Evolutionary conservation across 2,329 filamentous ascomycete genomes (phyloP), one percentile per base, ranked within the genome.

Genomic region (Colletotrichum musicola): DNA sequence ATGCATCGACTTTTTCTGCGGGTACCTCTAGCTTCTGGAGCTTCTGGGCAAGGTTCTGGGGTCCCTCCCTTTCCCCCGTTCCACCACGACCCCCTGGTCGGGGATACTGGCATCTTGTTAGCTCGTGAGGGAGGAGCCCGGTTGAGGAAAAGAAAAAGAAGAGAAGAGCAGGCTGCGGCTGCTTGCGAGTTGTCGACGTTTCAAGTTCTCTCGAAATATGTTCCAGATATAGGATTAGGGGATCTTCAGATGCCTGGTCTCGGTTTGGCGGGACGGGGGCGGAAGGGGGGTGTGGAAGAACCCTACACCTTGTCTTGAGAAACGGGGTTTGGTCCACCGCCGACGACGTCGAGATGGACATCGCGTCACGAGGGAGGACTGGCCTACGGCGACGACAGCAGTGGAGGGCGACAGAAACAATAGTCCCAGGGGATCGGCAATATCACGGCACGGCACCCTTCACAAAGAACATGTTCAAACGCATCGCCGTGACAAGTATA

Each of bases 171-270:
- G 30, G 30, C 30, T 35, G 30, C 30, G 7, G 27, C 30, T 35
- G 50, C 13, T 30, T 14, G 22, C 13, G 50, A 53, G 22, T 16
- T 25, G 50, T 65, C 44, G 44, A 40, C 62, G 65, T 68, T 68
- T 56, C 62, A 65, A 68, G 9, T 49, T 51, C 55, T 51, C 55
- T 65, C 22, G 50, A 60, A 47, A 60, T 68, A 51, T n/a, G 35
- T 38, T 42, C 49, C n/a, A 42, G 18, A 20, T 40, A 27, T n/a
- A 62, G 35, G 35, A 62, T 42, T 22, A n/a, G 44, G 44, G 18
- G 58, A 51, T 51, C 47, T 40, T 60, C 27, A 13, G 44, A 60
- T 16, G 20, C 47, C 20, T 20, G 47, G n/a, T 20, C 30, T 16
- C 46, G 18, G 7, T 35, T 35, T 35, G 30, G 30, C 30, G 6